Base-by-base conservation (phyloP, 495 filamentous ascomycete genomes). In the Penicillium herquei region DNA sequence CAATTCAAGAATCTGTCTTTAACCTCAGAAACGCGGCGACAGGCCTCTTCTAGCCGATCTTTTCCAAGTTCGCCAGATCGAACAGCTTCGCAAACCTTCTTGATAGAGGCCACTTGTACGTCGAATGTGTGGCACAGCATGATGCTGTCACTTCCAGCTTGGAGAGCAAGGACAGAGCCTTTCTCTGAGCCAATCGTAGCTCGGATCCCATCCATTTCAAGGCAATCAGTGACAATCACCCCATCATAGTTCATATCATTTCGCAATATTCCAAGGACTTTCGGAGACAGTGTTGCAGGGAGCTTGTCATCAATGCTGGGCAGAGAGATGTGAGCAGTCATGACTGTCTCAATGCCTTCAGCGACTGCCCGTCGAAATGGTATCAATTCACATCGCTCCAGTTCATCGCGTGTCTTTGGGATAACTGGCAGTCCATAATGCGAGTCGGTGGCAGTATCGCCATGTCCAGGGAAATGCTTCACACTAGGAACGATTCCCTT, bases 61-160 rank as follows among this genome's bases (percentile, higher is more conserved):
- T 54, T 18, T 1, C 63, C 50, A 32, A 81, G 51, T 6, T 63
- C 52, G 6, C 75, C 77, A 35, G 69, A 69, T 40, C 70, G 54
- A 1, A 79, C 61, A 10, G 77, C 78, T 51, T 75, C 53, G 39
- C 66, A 59, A 2, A 81, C 69, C 16, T 63, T 56, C 40, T 72
- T 66, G 26, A 81, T 76, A 3, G 78, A 74, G 5, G 57, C 70
- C 10, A 76, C 63, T 48, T 81, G 78, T 26, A 74, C 75, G 10
- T 64, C 59, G 51, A 73, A 78, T 7, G 78, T 81, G 57, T 81
- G 78, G 51, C 77, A 81, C 10, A 81, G 67, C 77, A 79, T 79
- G 12, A 77, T 65, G 34, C 77, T 78, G 39, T 81, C 78, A 46
- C 71, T 74, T n/a, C 78, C 78, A 30, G 78, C 78, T 37, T 68